These are phyloP conservation scores for Eimeria maxima DNA, from an alignment of 169 alveolate genomes.

Conservation along the genomic window DNA sequence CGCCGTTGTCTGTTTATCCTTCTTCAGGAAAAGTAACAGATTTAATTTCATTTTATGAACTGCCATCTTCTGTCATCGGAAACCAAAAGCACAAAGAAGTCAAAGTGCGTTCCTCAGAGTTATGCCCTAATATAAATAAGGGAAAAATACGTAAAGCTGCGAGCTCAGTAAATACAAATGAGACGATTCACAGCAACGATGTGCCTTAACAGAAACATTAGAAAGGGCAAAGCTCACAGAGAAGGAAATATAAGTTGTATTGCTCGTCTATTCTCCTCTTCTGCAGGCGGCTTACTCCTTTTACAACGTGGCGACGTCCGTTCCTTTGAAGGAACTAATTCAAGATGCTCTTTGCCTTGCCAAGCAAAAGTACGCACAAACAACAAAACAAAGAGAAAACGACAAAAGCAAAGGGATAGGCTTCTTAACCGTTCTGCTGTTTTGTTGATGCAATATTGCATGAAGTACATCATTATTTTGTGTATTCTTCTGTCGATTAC, in stretches of 20 bases:
- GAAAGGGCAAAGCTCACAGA: no score
- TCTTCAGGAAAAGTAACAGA: slow-evolving; percentile 93
- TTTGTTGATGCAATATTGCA: background rate
- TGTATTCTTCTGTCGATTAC: no score
- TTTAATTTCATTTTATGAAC: slow-evolving; percentile 95
- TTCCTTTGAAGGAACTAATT: slow-evolving; percentile 92
- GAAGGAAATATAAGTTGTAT: no score
- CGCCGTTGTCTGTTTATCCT: background rate
- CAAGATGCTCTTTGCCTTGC: slow-evolving; percentile 96
- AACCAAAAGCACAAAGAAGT: slow-evolving; percentile 89
- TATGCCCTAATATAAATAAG: background rate
- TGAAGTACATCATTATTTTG: no score
- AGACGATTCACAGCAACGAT: no score
- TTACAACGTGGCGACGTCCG: slow-evolving; percentile 92
- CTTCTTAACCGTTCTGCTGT: background rate
- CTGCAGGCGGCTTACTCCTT: slow-evolving; percentile 94
- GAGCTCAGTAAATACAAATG: no score
- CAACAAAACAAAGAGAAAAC: background rate
- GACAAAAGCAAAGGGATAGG: background rate
- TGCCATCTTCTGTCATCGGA: slow-evolving; percentile 95
- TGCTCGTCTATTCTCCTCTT: background rate
- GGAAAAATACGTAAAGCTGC: background rate
- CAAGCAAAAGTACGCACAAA: slow-evolving; percentile 84
- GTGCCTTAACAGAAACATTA: no score
- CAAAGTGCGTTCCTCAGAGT: slow-evolving; percentile 29